A percentile compares a stretch with the other conserved stretches of the same genome.
phyloP scores from a whole-genome alignment of 1,284 basidiomycete species.

The Rhodotorula sp. region DNA sequence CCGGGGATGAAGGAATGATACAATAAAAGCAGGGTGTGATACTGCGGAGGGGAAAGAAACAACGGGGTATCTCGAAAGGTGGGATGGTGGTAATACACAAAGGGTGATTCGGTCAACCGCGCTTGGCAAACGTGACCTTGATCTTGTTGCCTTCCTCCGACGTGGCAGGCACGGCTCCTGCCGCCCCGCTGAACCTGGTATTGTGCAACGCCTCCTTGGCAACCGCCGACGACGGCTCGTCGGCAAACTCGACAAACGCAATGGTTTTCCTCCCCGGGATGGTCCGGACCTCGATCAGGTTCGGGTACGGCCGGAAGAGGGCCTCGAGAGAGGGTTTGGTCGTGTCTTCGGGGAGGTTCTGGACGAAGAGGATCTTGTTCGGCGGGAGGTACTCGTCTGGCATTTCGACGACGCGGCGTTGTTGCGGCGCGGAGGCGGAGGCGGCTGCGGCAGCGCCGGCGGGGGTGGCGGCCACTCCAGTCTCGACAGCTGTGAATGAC shows the following conservation, averaged over 20 bases:
- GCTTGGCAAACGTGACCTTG: constrained; percentile 63
- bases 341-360: constrained; percentile 84
- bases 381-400: constrained; percentile 99
- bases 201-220: constrained; percentile 95
- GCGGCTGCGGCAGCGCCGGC: constrained; percentile 21
- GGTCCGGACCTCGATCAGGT: constrained; percentile 90
- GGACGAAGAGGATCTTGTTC: constrained; percentile 97
- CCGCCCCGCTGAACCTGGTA: constrained; percentile 61
- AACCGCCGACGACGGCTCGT: constrained; percentile 81
- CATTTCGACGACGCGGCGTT: constrained; percentile 71
- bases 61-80: too few relatives aligned
- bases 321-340: constrained; percentile 85
- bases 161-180: constrained; percentile 63
- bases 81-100: not conserved
- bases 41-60: too few relatives aligned
- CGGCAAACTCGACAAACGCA: constrained; percentile 91
- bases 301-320: constrained; percentile 89
- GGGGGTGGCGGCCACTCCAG: constrained; percentile 51
- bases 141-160: constrained; percentile 74
- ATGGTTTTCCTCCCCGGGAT: constrained; percentile 94
- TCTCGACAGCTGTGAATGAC: constrained; percentile 62
- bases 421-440: constrained; percentile 12
- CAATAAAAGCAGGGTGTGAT: not conserved
- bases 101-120: not conserved
- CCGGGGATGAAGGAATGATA: not conserved